phyloP scores from a whole-genome alignment of 78 protist species.

The Dictyostelium brefeldianum region DNA sequence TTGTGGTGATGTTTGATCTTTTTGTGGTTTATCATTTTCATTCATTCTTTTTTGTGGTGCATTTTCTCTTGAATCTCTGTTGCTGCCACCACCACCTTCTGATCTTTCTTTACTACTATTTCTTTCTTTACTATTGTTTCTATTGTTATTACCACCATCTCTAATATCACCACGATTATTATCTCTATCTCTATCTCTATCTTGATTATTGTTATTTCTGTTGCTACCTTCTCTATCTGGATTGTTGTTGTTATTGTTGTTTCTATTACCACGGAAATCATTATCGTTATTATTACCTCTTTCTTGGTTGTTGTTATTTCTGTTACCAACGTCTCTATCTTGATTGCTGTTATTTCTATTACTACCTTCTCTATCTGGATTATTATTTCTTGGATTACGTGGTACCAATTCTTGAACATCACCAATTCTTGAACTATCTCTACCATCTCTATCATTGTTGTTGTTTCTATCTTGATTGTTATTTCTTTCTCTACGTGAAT shows the following conservation, averaged over 20 bases:
- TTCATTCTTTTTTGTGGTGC: background rate
- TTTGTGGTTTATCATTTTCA: background rate
- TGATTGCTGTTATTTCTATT: too few relatives aligned
- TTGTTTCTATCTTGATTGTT: background rate
- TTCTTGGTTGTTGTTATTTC: background rate
- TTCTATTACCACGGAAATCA: background rate
- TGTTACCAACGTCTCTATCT: background rate
- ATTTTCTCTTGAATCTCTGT: background rate
- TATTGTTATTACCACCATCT: background rate
- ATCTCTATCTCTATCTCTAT: too few relatives aligned
- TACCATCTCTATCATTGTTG: background rate
- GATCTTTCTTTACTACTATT: constrained; percentile 1
- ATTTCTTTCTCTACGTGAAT: background rate
- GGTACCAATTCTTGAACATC: too few relatives aligned
- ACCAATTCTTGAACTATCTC: too few relatives aligned
- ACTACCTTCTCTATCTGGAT: too few relatives aligned
- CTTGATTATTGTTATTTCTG: too few relatives aligned
- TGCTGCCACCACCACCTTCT: background rate
- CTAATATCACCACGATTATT: background rate
- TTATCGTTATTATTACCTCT: background rate
- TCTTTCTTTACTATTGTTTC: background rate
- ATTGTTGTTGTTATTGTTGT: too few relatives aligned
- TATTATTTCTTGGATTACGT: too few relatives aligned
- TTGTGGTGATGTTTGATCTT: background rate
- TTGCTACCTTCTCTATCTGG: too few relatives aligned